A percentile compares a stretch with the other conserved stretches of the same genome.
Conservation (phyloP, 345 rosid genomes). For the Mallotus nudiflorus region DNA sequence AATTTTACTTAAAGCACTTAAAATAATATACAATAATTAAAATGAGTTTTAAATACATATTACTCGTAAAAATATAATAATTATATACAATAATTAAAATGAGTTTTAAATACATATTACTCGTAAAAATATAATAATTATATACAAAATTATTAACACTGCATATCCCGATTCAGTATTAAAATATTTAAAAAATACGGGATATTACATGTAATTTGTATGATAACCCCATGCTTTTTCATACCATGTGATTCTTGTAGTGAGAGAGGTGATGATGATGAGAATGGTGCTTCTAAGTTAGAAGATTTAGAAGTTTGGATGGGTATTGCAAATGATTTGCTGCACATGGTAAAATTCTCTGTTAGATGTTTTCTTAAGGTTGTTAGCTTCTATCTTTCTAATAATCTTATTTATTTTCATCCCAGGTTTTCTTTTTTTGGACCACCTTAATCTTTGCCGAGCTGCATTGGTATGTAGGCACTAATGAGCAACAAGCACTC, state of each 20-base stretch:
- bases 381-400: background rate
- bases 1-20: too few relatives aligned
- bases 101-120: too few relatives aligned
- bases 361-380: background rate
- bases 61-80: too few relatives aligned
- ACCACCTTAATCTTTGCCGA: constrained; percentile 67
- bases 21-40: too few relatives aligned
- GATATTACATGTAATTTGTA: too few relatives aligned
- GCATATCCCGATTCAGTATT: too few relatives aligned
- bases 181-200: too few relatives aligned
- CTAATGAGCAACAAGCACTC: constrained; percentile 90
- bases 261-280: constrained; percentile 49
- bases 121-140: too few relatives aligned
- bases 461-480: constrained; percentile 93
- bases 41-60: too few relatives aligned
- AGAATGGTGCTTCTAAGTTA: constrained; percentile 37
- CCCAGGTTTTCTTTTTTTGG: constrained; percentile 89
- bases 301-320: constrained; percentile 70
- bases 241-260: constrained; percentile 34
- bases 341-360: constrained; percentile 69
- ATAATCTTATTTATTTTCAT: background rate
- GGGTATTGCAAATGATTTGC: constrained; percentile 90
- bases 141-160: too few relatives aligned
- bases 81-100: too few relatives aligned
- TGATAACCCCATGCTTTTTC: too few relatives aligned